Base-by-base conservation (phyloP, 306 rosid species). In the Pterocarpus santalinus region DNA sequence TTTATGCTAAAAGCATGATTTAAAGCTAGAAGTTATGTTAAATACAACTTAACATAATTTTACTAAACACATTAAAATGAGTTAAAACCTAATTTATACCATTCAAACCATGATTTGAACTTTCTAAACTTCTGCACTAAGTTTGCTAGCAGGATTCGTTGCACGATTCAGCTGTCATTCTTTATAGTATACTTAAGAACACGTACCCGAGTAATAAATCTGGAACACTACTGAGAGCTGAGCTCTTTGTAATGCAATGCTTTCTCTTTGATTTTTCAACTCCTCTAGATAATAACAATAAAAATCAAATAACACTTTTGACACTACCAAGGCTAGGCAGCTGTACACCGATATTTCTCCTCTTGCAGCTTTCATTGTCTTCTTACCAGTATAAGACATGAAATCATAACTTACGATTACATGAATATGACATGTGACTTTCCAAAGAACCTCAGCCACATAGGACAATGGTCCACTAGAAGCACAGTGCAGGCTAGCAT, bases 381-480 rank as follows among this genome's bases (percentile, higher is more conserved):
- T 69, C 10, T 35, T 52, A 44, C 28, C 61, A 65, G 14, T 3
- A 10, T 10, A 12, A 55, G 28, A 72, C 14, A 63, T 22, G 53
- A 52, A 36, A 61, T 51, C 33, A 22, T 53, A 47, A 69, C 62
- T 68, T 39, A 58, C 53, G 34, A 11, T 64, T 61, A 58, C 51
- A 47, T 60, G 69, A 71, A 71, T 6, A 49, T 79, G 85, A 60
- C 43, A 60, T 17, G 22, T 28, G 8, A 35, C 39, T 56, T 78
- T 11, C 11, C 65, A 79, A 58, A 70, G 74, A 70, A 85, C 53
- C 72, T 72, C 49, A 67, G 73, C 84, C 88, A 86, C 77, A 60
- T 4, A 60, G 41, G 47, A 60, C 80, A 35, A 64, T 77, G 74
- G 75, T 67, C 72, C 83, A 60, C 75, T 41, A 64, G n/a, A 66